These are phyloP conservation scores for Sugiyamaella lignohabitans DNA, from an alignment of 805 yeast species.

Conservation along the genomic window DNA sequence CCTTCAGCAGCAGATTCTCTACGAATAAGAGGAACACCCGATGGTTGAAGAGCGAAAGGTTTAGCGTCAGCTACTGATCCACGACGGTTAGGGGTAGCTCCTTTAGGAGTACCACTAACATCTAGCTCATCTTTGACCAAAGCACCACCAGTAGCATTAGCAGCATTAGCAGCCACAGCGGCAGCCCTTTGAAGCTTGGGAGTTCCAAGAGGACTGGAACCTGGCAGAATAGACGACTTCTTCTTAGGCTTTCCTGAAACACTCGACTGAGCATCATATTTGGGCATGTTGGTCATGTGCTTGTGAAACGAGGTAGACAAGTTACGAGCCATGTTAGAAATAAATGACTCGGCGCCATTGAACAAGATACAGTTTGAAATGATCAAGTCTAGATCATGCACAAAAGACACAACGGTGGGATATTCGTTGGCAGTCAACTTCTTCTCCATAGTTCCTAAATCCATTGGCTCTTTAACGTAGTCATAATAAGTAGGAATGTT, in stretches of 20 bases:
- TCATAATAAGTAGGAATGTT: constrained; percentile 89
- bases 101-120: constrained; percentile 21
- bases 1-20: constrained; percentile 70
- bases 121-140: constrained; percentile 30
- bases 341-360: constrained; percentile 77
- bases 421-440: constrained; percentile 68
- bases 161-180: constrained; percentile 23
- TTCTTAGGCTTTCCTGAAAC: constrained; percentile 18
- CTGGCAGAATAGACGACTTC: constrained; percentile 20
- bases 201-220: constrained; percentile 19
- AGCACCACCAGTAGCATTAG: constrained; percentile 20
- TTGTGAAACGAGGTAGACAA: constrained; percentile 89
- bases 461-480: constrained; percentile 84
- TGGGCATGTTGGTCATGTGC: constrained; percentile 87
- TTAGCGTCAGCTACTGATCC: constrained; percentile 8
- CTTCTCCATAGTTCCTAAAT: constrained; percentile 80
- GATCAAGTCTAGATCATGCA: constrained; percentile 76
- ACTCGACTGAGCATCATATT: constrained; percentile 36
- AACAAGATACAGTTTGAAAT: constrained; percentile 75
- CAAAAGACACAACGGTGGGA: constrained; percentile 59
- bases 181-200: constrained; percentile 26
- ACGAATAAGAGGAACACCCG: constrained; percentile 59
- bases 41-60: constrained; percentile 32
- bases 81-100: background rate
- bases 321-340: constrained; percentile 86